A percentile compares a stretch with the other conserved stretches of the same genome.
These are phyloP conservation scores for Boletus sensibilis DNA, from an alignment of 768 basidiomycete genomes.

Conservation along the genomic window DNA sequence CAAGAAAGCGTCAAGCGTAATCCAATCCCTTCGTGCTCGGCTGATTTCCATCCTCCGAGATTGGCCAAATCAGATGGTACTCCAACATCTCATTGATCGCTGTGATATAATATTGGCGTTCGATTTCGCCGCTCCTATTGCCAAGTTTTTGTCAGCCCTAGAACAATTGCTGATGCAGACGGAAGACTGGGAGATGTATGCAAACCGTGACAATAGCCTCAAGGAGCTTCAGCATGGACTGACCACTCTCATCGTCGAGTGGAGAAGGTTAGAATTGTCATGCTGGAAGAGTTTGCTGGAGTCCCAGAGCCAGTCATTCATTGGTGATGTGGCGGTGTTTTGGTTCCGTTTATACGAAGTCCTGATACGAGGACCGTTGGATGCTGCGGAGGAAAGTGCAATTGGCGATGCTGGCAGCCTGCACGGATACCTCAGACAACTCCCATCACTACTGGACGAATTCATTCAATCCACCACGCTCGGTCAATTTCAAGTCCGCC, in stretches of 20 bases:
- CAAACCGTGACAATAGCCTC: slow-evolving; percentile 88
- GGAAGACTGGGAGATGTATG: slow-evolving; percentile 95
- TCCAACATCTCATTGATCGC: slow-evolving; percentile 76
- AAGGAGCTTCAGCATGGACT: slow-evolving; percentile 62
- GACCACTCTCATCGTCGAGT: slow-evolving; percentile 74
- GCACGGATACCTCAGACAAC: slow-evolving; percentile 55
- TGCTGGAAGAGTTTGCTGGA: slow-evolving; percentile 84
- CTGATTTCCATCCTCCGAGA: slow-evolving; percentile 61
- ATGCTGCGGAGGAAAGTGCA: slow-evolving; percentile 42
- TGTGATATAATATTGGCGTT: slow-evolving; percentile 65
- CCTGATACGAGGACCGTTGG: slow-evolving; percentile 59
- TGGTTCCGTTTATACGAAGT: slow-evolving; percentile 92
- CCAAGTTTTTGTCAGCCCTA: slow-evolving; percentile 75
- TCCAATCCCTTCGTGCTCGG: slow-evolving; percentile 51
- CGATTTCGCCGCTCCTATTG: slow-evolving; percentile 67
- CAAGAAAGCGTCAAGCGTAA: slow-evolving; percentile 53
- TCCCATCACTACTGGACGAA: slow-evolving; percentile 77
- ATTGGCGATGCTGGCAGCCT: slow-evolving; percentile 34
- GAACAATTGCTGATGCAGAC: slow-evolving; percentile 85
- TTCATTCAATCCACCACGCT: slow-evolving; percentile 75
- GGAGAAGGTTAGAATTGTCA: slow-evolving; percentile 86
- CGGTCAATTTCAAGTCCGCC: slow-evolving; percentile 74
- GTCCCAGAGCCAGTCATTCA: slow-evolving; percentile 55
- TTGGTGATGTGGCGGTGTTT: slow-evolving; percentile 59
- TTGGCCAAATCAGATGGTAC: slow-evolving; percentile 98